phyloP scores from a whole-genome alignment of 257 asterid species.

The Jasminum sambac region DNA sequence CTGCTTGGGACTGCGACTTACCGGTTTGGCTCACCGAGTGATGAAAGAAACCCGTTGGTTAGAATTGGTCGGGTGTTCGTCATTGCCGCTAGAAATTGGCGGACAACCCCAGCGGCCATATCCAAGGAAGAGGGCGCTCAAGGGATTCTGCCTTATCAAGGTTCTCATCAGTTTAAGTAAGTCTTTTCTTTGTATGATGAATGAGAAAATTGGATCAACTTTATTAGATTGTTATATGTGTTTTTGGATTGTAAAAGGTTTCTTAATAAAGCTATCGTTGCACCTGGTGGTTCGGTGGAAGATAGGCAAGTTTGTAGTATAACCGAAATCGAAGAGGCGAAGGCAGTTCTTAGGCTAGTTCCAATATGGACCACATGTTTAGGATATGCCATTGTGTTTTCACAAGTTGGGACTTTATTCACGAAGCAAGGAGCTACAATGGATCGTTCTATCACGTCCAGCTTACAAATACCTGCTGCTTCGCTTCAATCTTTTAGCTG shows the following conservation, averaged over 20 bases:
- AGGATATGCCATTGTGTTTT: constrained; percentile 8
- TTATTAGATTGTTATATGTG: no score
- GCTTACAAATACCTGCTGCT: no score
- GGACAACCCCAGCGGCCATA: background rate
- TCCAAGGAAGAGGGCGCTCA: constrained; percentile 10
- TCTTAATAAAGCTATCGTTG: constrained; percentile 1
- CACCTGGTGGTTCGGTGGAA: background rate
- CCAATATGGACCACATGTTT: constrained; percentile 21
- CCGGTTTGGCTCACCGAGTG: background rate
- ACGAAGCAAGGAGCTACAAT: constrained; percentile 25
- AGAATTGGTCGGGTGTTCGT: constrained; percentile 24
- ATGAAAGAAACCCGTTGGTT: constrained; percentile 11
- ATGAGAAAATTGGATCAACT: no score
- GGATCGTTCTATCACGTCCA: no score
- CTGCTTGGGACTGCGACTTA: constrained; percentile 30
- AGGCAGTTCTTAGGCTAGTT: constrained; percentile 16
- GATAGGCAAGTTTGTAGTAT: constrained; percentile 1
- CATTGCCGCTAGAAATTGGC: constrained; percentile 24
- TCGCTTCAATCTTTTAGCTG: no score
- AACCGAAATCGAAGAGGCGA: constrained; percentile 11
- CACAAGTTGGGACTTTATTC: constrained; percentile 17
- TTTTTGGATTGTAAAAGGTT: constrained; percentile 4
- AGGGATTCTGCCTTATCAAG: constrained; percentile 11
- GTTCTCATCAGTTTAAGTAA: constrained; percentile 26
- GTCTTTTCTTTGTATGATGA: no score